Base-by-base conservation (phyloP, 208 protist genomes). In the Wallacemonas sp. region DNA sequence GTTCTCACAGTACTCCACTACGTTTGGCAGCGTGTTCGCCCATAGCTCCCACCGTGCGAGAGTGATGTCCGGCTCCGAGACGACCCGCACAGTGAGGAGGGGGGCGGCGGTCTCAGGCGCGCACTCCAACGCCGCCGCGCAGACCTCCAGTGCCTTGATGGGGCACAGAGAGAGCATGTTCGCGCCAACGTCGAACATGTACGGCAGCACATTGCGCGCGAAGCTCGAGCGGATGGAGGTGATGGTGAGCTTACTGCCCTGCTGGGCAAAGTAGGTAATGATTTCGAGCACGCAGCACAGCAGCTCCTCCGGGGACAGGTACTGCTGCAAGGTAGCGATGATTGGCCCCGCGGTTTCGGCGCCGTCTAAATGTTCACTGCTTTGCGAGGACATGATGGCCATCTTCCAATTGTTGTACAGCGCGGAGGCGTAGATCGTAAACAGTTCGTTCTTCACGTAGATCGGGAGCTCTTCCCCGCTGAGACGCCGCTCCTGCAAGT, bases 341-440 rank as follows among this genome's bases (percentile, higher is more conserved):
- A 75, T 59, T 61, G 62, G 60, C 38, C 75, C 68, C 8, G 68
- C 62, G 30, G 68, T 70, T 42, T 79, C 72, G 1, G 72, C 61
- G 61, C 38, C 38, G 41, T 47, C 70, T 6, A 86, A 24, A 12
- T n/a, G 15, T 6, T 55, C 44, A 24, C 33, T 66, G 53, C 53
- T 59, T 30, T 62, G 42, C 2, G 41, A 36, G 1, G 72, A 79
- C 38, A 90, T 75, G 34, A 84, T 68, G 14, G 56, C 47, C 19
- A 93, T 72, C 53, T 84, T 82, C 86, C 86, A 96, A 68, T 93
- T 92, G 58, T 77, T 76, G 70, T 87, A 90, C 22, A 88, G 51
- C 34, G 83, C 85, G 21, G 81, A 79, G 1, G 86, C 86, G 46
- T 84, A 88, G 39, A 96, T 80, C 38, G 75, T 72, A 62, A 84